Percentiles rank a stretch among this genome's conserved stretches.
Conservation (phyloP, 495 filamentous ascomycete genomes). For the Lophiotrema nucula region DNA sequence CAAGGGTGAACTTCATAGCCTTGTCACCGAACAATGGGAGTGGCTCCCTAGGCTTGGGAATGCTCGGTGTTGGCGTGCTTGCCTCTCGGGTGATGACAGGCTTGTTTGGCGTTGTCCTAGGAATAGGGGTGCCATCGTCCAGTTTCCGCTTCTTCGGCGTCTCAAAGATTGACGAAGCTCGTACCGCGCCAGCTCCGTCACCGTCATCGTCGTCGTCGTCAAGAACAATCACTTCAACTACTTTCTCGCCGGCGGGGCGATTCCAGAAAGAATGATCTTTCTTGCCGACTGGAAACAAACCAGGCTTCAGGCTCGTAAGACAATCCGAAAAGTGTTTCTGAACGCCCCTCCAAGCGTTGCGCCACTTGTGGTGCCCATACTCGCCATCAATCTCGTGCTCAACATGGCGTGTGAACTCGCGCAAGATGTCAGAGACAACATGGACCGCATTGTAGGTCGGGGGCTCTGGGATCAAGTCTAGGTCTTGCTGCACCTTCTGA, state of each 20-base stretch:
- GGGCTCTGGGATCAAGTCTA: slow-evolving; percentile 31
- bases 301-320: too few relatives aligned
- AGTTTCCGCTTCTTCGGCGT: slow-evolving; percentile 10
- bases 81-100: too few relatives aligned
- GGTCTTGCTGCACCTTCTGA: slow-evolving; percentile 34
- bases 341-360: slow-evolving; percentile 1
- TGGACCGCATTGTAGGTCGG: slow-evolving; percentile 10
- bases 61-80: too few relatives aligned
- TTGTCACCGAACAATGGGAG: too few relatives aligned
- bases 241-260: too few relatives aligned
- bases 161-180: background rate
- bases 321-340: too few relatives aligned
- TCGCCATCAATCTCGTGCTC: slow-evolving; percentile 13
- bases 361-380: background rate
- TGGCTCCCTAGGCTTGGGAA: too few relatives aligned
- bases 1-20: too few relatives aligned
- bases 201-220: background rate
- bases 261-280: too few relatives aligned
- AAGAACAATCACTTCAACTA: too few relatives aligned
- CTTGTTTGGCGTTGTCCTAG: too few relatives aligned
- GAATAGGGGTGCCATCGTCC: background rate
- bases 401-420: background rate
- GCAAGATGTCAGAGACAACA: slow-evolving; percentile 4
- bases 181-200: background rate
- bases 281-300: too few relatives aligned